Percentiles rank a stretch among this genome's conserved stretches.
Evolutionary conservation across 495 filamentous ascomycete species (phyloP).

Genomic region (Penicillium arizonense): DNA sequence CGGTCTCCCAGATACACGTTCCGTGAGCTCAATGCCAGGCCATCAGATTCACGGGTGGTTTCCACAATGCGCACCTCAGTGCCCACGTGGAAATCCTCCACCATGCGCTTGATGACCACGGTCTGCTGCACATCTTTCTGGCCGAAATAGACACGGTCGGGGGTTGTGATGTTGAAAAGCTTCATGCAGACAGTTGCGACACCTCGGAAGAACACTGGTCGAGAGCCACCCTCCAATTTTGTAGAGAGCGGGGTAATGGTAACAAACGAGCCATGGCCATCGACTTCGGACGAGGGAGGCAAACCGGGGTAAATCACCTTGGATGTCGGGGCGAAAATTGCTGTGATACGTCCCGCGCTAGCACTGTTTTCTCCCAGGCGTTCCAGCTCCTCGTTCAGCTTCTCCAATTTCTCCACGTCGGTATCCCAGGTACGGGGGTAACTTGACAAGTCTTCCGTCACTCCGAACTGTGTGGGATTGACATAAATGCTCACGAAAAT

Average conservation of each 20-base stretch:
- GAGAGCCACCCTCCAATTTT: slow-evolving; percentile 75
- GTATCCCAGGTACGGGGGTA: slow-evolving; percentile 90
- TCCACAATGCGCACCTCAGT: slow-evolving; percentile 69
- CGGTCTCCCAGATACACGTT: slow-evolving; percentile 88
- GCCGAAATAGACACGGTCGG: slow-evolving; percentile 91
- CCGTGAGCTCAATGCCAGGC: slow-evolving; percentile 88
- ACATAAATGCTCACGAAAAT: slow-evolving; percentile 91
- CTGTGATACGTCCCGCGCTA: slow-evolving; percentile 64
- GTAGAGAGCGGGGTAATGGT: slow-evolving; percentile 80
- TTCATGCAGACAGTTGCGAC: slow-evolving; percentile 98
- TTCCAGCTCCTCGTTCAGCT: slow-evolving; percentile 70
- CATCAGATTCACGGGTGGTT: slow-evolving; percentile 77
- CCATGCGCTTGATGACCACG: slow-evolving; percentile 81
- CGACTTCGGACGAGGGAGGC: slow-evolving; percentile 75
- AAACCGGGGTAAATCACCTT: slow-evolving; percentile 82
- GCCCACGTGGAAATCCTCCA: slow-evolving; percentile 82
- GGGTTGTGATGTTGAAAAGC: slow-evolving; percentile 86
- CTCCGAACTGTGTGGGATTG: slow-evolving; percentile 94
- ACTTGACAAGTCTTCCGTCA: slow-evolving; percentile 79
- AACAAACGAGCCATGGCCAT: slow-evolving; percentile 86
- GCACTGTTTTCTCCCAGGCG: slow-evolving; percentile 34
- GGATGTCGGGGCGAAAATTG: slow-evolving; percentile 82
- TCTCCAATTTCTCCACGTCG: slow-evolving; percentile 64
- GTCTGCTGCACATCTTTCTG: slow-evolving; percentile 99
- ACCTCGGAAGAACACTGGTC: slow-evolving; percentile 95